These are phyloP conservation scores for Penicillium sp. DNA, from an alignment of 2,329 filamentous ascomycete genomes.

Conservation along the genomic window DNA sequence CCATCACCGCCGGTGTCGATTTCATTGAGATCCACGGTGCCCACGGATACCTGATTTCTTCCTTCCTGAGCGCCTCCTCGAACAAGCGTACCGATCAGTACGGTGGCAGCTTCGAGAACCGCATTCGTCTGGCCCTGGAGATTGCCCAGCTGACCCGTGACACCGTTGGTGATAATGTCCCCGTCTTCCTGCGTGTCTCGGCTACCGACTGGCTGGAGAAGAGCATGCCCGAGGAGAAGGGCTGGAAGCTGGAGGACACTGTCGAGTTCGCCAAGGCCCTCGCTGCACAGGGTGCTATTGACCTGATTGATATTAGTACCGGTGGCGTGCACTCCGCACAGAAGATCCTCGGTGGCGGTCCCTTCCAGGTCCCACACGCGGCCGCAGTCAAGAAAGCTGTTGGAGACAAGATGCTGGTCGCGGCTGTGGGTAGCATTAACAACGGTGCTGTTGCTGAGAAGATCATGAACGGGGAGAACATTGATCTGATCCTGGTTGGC, in stretches of 20 bases:
- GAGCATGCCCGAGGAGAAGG: slow-evolving; percentile 52
- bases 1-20: slow-evolving; percentile 71
- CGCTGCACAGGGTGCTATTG: slow-evolving; percentile 67
- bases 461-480: slow-evolving; percentile 51
- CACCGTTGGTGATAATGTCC: slow-evolving; percentile 65
- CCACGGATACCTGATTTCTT: slow-evolving; percentile 73
- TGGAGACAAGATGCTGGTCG: slow-evolving; percentile 69
- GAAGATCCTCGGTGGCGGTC: slow-evolving; percentile 52
- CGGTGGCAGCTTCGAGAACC: slow-evolving; percentile 59
- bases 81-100: slow-evolving; percentile 67
- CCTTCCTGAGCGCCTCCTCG: slow-evolving; percentile 65
- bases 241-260: slow-evolving; percentile 68
- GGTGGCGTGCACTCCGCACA: slow-evolving; percentile 64
- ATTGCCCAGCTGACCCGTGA: slow-evolving; percentile 61
- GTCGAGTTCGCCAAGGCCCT: slow-evolving; percentile 65
- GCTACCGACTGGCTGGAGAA: slow-evolving; percentile 74
- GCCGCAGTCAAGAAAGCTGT: slow-evolving; percentile 70
- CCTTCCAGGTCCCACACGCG: slow-evolving; percentile 73
- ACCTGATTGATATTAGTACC: slow-evolving; percentile 78
- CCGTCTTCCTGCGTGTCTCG: slow-evolving; percentile 70
- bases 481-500: slow-evolving; percentile 66
- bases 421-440: slow-evolving; percentile 72
- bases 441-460: slow-evolving; percentile 67
- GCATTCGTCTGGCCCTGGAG: slow-evolving; percentile 66
- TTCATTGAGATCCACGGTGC: slow-evolving; percentile 77